Evolutionary conservation across 257 asterid genomes (phyloP), one percentile per base, ranked within the genome.

Genomic region (Penstemon eatonii): DNA sequence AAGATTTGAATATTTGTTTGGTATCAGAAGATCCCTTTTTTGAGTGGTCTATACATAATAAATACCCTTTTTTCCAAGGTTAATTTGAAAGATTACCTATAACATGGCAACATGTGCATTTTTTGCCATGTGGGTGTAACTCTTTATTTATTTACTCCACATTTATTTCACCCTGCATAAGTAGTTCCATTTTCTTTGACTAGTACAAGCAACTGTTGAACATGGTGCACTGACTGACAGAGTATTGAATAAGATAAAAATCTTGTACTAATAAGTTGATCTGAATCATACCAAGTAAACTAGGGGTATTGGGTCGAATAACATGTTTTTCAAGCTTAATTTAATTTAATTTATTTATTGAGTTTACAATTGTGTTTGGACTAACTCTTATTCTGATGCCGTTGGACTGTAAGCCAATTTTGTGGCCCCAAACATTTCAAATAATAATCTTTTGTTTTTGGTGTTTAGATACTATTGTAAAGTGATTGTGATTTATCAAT

Each of bases 91-190:
- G 11, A 37, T 56, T 60, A 66, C 66, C 68, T 61, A 62, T 62
- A 63, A 55, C 54, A 12, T 46, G 15, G 52, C 47, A 65, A 62
- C 40, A 13, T 46, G 67, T 73, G 78, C 66, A 60, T 13, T 58
- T 59, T 70, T 68, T 41, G 47, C 45, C 59, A 68, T 56, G 66
- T 68, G 73, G 66, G 67, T 71, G 33, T 56, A 55, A 60, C 60
- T 60, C 56, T 25, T 25, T 57, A 58, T 75, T 79, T 72, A 79
- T 69, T 68, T 55, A 66, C 40, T 60, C 33, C 53, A 69, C 77
- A 77, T 79, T 82, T 74, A 83, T 77, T 75, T 69, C 83, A 65
- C 56, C 3, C 85, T 83, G 85, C 74, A 78, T 56, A 54, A 67
- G 83, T 83, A 15, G 71, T 64, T 75, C 65, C 15, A 33, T 56